Evolutionary conservation across 2,329 filamentous ascomycete genomes (phyloP), one percentile per base, ranked within the genome.

Genomic region (Pseudocercospora fijiensis): DNA sequence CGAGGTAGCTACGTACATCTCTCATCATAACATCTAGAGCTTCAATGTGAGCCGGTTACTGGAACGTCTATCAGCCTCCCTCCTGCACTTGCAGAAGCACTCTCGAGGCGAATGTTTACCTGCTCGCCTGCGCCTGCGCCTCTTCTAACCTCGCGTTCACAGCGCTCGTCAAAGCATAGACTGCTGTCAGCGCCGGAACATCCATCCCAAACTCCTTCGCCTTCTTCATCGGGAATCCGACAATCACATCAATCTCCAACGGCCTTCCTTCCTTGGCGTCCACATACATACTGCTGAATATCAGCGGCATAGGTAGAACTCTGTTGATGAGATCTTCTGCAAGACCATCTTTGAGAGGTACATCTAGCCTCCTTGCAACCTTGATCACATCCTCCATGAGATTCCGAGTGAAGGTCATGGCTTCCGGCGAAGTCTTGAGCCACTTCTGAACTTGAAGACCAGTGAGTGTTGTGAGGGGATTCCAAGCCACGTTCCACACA

Each of bases 401-500:
- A 9, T 70, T 67, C 3, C 73, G 72, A 0, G 79, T 80, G 58
- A 78, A 74, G 0, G 73, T 70, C 62, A 73, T 72, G 1, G 80
- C 78, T 57, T 80, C 74, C 0, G 72, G 64, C 0, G 79, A 78
- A 0, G 79, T 80, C 1, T 70, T 68, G 3, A 82, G 70, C 78
- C 79, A 82, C 0, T 71, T 71, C 20, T 79, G 77, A 0, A 79
- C 80, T 52, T 80, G 77, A 0, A 79, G 71, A 57, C 76, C 70
- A 0, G 79, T 82, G 16, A 81, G 69, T 0, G 80, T 76, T 0
- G 80, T 82, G 18, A 87, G 77, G 0, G 85, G 82, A 68, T 88
- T 88, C 83, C 84, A 88, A 0, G 84, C 80, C 1, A 81, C 84
- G 69, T 88, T 88, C 76, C 85, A 80, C 0, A 87, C 77, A 0